A percentile compares a stretch with the other conserved stretches of the same genome.
Evolutionary conservation across 345 rosid species (phyloP).

Genomic region (Erodium maritimum): DNA sequence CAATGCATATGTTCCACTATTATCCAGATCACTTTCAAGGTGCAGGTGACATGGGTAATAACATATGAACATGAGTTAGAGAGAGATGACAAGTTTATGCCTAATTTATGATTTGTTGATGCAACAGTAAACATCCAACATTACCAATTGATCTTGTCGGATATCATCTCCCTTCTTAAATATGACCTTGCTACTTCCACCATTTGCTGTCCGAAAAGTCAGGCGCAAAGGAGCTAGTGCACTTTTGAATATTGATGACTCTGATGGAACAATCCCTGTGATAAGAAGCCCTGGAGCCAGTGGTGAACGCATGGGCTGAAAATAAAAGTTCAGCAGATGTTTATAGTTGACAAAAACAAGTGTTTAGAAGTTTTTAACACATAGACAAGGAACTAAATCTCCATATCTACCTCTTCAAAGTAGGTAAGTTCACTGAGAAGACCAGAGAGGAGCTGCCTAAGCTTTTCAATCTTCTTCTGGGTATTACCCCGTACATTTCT

Average conservation of each 20-base stretch:
- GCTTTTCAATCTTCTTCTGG: conserved; percentile 94
- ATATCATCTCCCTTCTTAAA: conserved; percentile 98
- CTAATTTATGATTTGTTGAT: conserved; percentile 1
- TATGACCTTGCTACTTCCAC: conserved; percentile 70
- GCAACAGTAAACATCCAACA: conserved; percentile 7
- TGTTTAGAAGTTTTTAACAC: too few relatives aligned
- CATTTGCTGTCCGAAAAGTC: conserved; percentile 66
- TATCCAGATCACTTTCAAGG: not conserved
- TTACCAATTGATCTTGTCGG: conserved; percentile 97
- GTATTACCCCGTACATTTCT: conserved; percentile 97
- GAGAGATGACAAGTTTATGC: not conserved
- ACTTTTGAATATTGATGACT: conserved; percentile 92
- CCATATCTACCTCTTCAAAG: conserved; percentile 73
- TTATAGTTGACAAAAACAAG: not conserved
- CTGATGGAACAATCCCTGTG: conserved; percentile 81
- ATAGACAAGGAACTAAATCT: conserved; percentile 9
- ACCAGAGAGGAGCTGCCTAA: conserved; percentile 90
- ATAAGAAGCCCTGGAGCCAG: conserved; percentile 70
- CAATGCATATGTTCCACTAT: too few relatives aligned
- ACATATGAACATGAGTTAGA: not conserved
- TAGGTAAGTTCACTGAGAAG: conserved; percentile 93
- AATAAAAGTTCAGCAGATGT: conserved; percentile 13
- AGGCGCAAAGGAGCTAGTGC: conserved; percentile 81
- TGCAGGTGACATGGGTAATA: not conserved
- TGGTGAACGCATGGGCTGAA: conserved; percentile 88